Percentiles rank a stretch among this genome's conserved stretches.
These are phyloP conservation scores for Populus davidiana DNA, from an alignment of 345 rosid genomes.

Conservation along the genomic window DNA sequence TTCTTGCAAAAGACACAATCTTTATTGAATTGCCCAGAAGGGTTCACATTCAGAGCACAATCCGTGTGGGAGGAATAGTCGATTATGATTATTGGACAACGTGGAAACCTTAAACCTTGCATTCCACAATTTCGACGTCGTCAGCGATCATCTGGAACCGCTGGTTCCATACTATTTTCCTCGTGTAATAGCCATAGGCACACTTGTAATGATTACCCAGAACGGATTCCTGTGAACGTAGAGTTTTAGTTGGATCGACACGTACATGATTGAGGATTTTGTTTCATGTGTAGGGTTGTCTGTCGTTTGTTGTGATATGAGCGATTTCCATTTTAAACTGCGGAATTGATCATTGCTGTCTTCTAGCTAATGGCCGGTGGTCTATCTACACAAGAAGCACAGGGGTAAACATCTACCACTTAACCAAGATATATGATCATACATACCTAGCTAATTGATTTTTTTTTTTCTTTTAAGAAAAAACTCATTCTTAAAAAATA, in stretches of 20 bases:
- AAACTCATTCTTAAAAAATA: neutral
- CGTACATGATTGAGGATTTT: neutral
- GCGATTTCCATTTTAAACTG: neutral
- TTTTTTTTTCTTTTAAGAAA: too few relatives aligned
- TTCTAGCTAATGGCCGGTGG: neutral
- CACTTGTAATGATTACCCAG: neutral
- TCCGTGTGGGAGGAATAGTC: neutral
- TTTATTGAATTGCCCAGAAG: too few relatives aligned
- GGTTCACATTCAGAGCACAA: too few relatives aligned
- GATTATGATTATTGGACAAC: neutral
- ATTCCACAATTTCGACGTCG: neutral
- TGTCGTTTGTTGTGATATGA: neutral
- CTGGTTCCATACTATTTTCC: neutral
- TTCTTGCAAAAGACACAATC: neutral
- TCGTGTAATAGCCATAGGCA: neutral
- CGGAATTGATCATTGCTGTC: neutral
- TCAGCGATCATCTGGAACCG: constrained; percentile 17
- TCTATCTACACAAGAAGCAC: neutral
- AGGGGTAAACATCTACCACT: too few relatives aligned
- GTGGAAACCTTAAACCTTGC: neutral
- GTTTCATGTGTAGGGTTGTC: neutral
- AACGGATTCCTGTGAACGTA: neutral
- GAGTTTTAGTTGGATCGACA: neutral
- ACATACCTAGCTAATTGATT: too few relatives aligned
- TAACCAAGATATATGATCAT: too few relatives aligned